Percentiles rank a stretch among this genome's conserved stretches.
Evolutionary conservation across 768 basidiomycete genomes (phyloP).

Genomic region (Tephrocybe rancida): DNA sequence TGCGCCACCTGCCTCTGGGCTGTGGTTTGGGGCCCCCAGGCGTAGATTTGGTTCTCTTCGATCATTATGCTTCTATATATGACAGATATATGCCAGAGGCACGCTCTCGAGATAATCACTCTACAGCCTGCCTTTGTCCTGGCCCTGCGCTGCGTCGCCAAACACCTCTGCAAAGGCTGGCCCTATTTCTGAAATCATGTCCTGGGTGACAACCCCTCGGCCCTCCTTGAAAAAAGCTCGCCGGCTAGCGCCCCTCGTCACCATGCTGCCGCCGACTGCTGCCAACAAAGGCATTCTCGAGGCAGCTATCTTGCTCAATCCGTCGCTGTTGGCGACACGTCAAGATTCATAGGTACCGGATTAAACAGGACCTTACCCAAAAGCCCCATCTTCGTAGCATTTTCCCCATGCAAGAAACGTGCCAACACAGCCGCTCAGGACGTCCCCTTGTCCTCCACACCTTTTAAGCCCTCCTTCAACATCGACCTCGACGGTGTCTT

Average conservation of each 20-base stretch:
- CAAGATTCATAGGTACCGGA: not conserved
- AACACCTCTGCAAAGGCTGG: slow-evolving; percentile 76
- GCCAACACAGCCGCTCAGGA: slow-evolving; percentile 86
- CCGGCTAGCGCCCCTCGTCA: slow-evolving; percentile 84
- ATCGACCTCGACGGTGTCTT: slow-evolving; percentile 68
- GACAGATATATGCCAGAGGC: no score
- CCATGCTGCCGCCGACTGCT: slow-evolving; percentile 83
- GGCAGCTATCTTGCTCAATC: slow-evolving; percentile 37
- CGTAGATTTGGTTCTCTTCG: no score
- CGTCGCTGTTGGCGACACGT: not conserved
- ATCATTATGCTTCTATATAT: no score
- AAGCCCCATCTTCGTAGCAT: slow-evolving; percentile 85
- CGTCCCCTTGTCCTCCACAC: slow-evolving; percentile 96
- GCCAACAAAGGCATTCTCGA: slow-evolving; percentile 82
- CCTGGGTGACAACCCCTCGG: slow-evolving; percentile 80
- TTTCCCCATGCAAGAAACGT: slow-evolving; percentile 94
- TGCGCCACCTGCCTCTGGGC: no score
- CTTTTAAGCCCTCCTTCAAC: slow-evolving; percentile 83
- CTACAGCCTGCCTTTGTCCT: slow-evolving; percentile 41
- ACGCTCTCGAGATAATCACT: no score
- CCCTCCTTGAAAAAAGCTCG: slow-evolving; percentile 77
- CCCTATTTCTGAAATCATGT: slow-evolving; percentile 69
- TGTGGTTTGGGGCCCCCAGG: no score
- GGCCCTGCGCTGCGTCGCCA: slow-evolving; percentile 47
- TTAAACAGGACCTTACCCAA: slow-evolving; percentile 54